These are phyloP conservation scores for Drechmeria coniospora DNA, from an alignment of 2,329 filamentous ascomycete genomes.

Conservation along the genomic window DNA sequence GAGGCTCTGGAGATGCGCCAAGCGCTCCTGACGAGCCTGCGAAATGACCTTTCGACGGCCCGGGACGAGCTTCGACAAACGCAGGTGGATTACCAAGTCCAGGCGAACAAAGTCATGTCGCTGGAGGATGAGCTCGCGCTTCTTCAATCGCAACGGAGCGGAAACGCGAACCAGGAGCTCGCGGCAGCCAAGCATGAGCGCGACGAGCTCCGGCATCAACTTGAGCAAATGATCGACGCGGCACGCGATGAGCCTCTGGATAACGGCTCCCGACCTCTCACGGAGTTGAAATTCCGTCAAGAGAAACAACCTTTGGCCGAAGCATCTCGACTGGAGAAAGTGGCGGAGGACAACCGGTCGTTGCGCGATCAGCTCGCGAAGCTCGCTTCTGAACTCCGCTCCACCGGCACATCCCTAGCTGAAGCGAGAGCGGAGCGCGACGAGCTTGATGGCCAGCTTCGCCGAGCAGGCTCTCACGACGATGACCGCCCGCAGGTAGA, in stretches of 20 bases:
- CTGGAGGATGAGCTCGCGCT: conserved; percentile 67
- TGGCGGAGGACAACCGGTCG: conserved; percentile 43
- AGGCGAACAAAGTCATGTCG: conserved; percentile 49
- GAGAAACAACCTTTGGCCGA: conserved; percentile 43
- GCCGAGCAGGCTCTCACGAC: conserved; percentile 36
- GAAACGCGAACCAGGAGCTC: conserved; percentile 4
- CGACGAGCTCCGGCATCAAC: conserved; percentile 18
- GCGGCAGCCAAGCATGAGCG: conserved; percentile 11
- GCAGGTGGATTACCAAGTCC: conserved; percentile 44
- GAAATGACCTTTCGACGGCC: conserved; percentile 48
- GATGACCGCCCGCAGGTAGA: conserved; percentile 47
- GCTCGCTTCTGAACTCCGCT: conserved; percentile 43
- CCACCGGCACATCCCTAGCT: conserved; percentile 37
- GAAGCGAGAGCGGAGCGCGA: conserved; percentile 51
- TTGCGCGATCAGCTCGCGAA: conserved; percentile 48
- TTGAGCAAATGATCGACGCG: conserved; percentile 17
- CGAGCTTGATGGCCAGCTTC: conserved; percentile 46
- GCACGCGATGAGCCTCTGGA: conserved; percentile 15
- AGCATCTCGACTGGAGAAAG: conserved; percentile 38
- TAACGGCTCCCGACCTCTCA: conserved; percentile 17
- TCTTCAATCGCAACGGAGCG: conserved; percentile 30
- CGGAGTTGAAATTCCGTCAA: conserved; percentile 34
- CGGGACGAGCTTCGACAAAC: conserved; percentile 57
- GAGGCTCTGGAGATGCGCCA: conserved; percentile 54
- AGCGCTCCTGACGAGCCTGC: conserved; percentile 46